Base-by-base conservation (phyloP, 2,329 filamentous ascomycete species). In the Zymoseptoria ardabiliae region DNA sequence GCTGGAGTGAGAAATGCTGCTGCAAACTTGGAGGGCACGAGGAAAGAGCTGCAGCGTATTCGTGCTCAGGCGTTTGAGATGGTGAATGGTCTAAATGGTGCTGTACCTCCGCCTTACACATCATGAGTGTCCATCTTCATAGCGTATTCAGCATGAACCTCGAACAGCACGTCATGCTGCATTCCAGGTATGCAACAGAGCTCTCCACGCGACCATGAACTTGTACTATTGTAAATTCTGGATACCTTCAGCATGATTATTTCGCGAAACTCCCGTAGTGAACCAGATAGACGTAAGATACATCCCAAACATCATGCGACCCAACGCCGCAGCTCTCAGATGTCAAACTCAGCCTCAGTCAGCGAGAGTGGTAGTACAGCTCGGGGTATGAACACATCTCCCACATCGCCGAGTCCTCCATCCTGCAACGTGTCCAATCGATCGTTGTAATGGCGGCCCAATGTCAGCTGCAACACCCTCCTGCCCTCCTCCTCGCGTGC, bases 31-130 rank as follows among this genome's bases (percentile, higher is more conserved):
- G 65, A 71, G 22, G 53, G 61, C 4, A 65, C 64, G 20, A 64
- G 69, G 23, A 49, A 48, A 50, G 65, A 70, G 58, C 57, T 71
- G 62, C 69, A 71, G 59, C 62, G 63, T 20, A 65, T 71, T 45
- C 63, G 69, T 51, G 68, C 65, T 9, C 66, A 72, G 61, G 68
- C 68, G 0, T 72, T 71, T 58, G 64, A 65, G 59, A 64, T 58
- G 23, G 48, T 70, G 48, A 62, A 61, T 41, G 63, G 61, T 20
- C 60, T 35, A 13, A 54, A 49, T 50, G 28, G 19, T 30, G 50
- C 35, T 2, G 22, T 28, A 30, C 28, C 53, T 10, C 53, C 53
- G 19, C 22, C 53, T n/a, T 55, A 55, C 11, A 2, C 20, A n/a
- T 53, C 20, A 28, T 28, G 25, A 28, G 25, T 28, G 25, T 8